phyloP scores from a whole-genome alignment of 441 rosid species.

The Aquilaria agallochum region DNA sequence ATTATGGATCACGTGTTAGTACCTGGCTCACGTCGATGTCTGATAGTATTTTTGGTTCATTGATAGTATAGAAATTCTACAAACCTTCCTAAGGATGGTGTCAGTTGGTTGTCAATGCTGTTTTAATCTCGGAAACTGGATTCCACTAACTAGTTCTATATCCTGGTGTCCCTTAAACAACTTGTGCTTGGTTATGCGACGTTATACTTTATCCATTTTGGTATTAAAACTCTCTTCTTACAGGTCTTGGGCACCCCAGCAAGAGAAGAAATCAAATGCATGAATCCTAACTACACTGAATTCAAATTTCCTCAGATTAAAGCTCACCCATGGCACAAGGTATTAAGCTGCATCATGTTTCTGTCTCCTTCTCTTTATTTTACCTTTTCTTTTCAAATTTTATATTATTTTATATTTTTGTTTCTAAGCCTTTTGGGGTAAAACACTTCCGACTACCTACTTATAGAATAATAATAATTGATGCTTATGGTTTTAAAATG shows the following conservation, averaged over 20 bases:
- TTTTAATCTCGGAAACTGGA: too few species aligned
- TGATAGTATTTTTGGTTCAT: too few species aligned
- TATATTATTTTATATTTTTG: too few species aligned
- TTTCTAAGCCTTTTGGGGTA: background rate
- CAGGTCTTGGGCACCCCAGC: conserved; percentile 98
- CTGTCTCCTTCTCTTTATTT: too few species aligned
- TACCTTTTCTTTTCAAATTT: background rate
- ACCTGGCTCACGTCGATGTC: conserved; percentile 37
- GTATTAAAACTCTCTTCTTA: conserved; percentile 12
- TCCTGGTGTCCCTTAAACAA: background rate
- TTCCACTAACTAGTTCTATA: too few species aligned
- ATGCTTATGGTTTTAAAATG: conserved; percentile 4
- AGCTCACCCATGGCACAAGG: conserved; percentile 99
- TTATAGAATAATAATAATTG: background rate
- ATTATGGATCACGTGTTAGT: background rate
- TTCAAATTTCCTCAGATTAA: conserved; percentile 95
- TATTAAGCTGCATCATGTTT: conserved; percentile 15
- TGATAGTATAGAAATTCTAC: too few species aligned
- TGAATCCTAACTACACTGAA: conserved; percentile 97
- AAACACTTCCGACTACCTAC: background rate
- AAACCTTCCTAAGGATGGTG: too few species aligned
- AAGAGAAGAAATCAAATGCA: conserved; percentile 96
- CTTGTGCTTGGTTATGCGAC: background rate
- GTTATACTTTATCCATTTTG: background rate
- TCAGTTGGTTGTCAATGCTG: too few species aligned